A percentile compares a stretch with the other conserved stretches of the same genome.
phyloP scores from a whole-genome alignment of 192 early-diverging fungal species.

The Pilobolus umbonatus region DNA sequence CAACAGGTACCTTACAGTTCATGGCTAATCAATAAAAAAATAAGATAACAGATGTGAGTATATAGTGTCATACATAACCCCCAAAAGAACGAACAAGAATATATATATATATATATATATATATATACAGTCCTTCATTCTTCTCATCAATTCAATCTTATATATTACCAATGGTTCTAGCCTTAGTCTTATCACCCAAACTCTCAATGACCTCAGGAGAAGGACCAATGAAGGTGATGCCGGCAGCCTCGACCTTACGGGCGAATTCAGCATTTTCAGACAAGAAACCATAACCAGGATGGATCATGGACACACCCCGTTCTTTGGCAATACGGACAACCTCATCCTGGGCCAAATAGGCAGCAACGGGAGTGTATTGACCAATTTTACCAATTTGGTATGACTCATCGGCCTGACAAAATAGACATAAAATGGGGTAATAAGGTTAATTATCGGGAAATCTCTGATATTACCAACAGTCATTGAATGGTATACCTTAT shows the following conservation, averaged over 20 bases:
- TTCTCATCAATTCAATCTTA: too few relatives aligned
- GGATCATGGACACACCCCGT: constrained; percentile 81
- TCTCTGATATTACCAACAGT: too few relatives aligned
- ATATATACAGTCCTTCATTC: constrained; percentile 1
- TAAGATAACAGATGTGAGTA: constrained; percentile 18
- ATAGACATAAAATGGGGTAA: constrained; percentile 6
- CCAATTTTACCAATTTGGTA: constrained; percentile 89
- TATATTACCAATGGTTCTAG: constrained; percentile 69
- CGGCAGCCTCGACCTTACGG: constrained; percentile 79
- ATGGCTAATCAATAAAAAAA: constrained; percentile 66
- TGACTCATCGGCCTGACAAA: constrained; percentile 78
- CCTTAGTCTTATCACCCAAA: constrained; percentile 95
- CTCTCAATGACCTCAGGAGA: constrained; percentile 76
- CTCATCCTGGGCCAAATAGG: constrained; percentile 91
- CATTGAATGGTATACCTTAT: constrained; percentile 80
- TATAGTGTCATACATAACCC: background rate
- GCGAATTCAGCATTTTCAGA: constrained; percentile 93
- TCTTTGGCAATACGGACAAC: constrained; percentile 84
- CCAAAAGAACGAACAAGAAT: constrained; percentile 7
- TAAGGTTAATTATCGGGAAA: background rate
- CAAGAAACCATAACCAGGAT: constrained; percentile 96
- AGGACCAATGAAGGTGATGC: constrained; percentile 92
- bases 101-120: too few relatives aligned
- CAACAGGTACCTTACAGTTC: constrained; percentile 80
- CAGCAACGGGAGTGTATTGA: constrained; percentile 84